Conservation (phyloP, 2,329 filamentous ascomycete species). For the Monosporascus ibericus region DNA sequence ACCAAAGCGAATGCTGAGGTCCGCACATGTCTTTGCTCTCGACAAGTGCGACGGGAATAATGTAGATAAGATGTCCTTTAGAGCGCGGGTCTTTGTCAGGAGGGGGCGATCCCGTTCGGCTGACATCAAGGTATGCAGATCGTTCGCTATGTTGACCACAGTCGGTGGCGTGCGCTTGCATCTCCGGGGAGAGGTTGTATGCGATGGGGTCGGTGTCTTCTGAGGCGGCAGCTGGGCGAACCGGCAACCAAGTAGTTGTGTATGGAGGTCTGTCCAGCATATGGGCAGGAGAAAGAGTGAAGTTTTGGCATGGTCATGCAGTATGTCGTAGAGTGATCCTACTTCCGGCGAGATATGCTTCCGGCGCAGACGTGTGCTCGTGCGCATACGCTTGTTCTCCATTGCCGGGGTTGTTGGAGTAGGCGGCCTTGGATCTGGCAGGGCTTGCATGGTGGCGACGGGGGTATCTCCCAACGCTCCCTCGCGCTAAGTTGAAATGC, state of each 20-base stretch:
- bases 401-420: slow-evolving; percentile 1
- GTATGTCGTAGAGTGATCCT: slow-evolving; percentile 46
- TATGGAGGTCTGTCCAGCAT: slow-evolving; percentile 49
- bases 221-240: slow-evolving; percentile 39
- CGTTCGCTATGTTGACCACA: slow-evolving; percentile 35
- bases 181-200: slow-evolving; percentile 29
- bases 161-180: slow-evolving; percentile 34
- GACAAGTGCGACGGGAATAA: slow-evolving; percentile 34
- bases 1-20: slow-evolving; percentile 47
- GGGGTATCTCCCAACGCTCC: not conserved
- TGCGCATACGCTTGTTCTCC: slow-evolving; percentile 13
- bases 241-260: slow-evolving; percentile 38
- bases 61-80: slow-evolving; percentile 38
- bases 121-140: slow-evolving; percentile 38
- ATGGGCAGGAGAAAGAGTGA: slow-evolving; percentile 48
- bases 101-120: slow-evolving; percentile 27
- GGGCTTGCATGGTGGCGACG: not conserved
- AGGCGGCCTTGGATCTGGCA: not conserved
- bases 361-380: slow-evolving; percentile 20
- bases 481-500: not conserved
- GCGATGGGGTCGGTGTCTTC: slow-evolving; percentile 33
- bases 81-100: slow-evolving; percentile 29
- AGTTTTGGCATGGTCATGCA: slow-evolving; percentile 40
- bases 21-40: slow-evolving; percentile 26
- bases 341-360: slow-evolving; percentile 34